Conservation (phyloP, 805 yeast genomes). For the Candida coquimbonensis region DNA sequence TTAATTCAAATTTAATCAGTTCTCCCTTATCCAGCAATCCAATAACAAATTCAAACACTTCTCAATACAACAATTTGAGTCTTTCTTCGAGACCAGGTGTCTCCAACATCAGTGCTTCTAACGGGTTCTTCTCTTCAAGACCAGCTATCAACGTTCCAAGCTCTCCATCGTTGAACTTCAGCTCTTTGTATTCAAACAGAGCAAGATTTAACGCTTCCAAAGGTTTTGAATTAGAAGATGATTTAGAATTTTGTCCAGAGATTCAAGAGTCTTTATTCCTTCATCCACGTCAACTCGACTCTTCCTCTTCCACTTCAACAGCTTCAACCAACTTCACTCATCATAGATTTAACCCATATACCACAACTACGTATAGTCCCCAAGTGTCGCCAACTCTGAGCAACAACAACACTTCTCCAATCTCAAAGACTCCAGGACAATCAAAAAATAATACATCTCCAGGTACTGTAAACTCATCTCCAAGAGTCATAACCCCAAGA, state of each 20-base stretch:
- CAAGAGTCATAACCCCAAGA: conserved; percentile 49
- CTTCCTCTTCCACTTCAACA: neutral
- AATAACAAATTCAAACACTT: conserved; percentile 8
- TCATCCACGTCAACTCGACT: neutral
- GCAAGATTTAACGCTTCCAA: conserved; percentile 52
- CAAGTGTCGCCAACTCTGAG: conserved; percentile 30
- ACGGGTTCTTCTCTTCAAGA: neutral
- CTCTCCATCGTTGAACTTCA: conserved; percentile 20
- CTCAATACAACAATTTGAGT: conserved; percentile 17
- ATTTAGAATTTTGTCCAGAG: conserved; percentile 59
- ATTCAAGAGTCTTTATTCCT: conserved; percentile 25
- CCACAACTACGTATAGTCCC: conserved; percentile 58
- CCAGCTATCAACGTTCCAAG: neutral
- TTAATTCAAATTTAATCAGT: conserved; percentile 6
- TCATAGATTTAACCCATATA: conserved; percentile 61
- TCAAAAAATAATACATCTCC: neutral
- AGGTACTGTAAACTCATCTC: conserved; percentile 20
- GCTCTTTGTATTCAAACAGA: conserved; percentile 38
- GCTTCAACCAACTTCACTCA: conserved; percentile 19
- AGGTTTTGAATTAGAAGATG: conserved; percentile 57
- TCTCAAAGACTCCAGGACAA: conserved; percentile 15
- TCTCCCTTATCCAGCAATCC: conserved; percentile 14
- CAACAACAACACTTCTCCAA: conserved; percentile 18
- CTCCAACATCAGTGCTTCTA: neutral
- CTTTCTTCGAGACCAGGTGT: conserved; percentile 12